phyloP scores from a whole-genome alignment of 352 stramenopile genomes.

The Blastocystis hominis region DNA sequence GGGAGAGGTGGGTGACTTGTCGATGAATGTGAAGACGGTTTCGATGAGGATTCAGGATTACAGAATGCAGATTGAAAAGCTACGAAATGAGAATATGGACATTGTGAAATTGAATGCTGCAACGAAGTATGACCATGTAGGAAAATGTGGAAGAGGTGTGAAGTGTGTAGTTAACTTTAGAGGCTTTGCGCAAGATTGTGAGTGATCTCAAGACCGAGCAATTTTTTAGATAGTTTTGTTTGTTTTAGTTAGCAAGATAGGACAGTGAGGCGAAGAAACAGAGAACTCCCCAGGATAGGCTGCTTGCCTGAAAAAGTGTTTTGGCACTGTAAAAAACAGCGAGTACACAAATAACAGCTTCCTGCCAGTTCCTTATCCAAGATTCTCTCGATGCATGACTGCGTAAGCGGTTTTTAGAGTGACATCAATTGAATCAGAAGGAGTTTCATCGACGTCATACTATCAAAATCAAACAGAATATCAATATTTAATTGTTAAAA shows the following conservation, averaged over 20 bases:
- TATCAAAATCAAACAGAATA: not conserved
- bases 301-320: no score
- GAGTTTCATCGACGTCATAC: constrained; percentile 43
- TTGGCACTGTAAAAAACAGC: no score
- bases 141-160: not conserved
- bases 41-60: not conserved
- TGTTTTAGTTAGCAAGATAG: not conserved
- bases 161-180: not conserved
- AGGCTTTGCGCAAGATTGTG: not conserved
- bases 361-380: no score
- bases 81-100: not conserved
- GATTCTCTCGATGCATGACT: no score
- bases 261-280: not conserved
- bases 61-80: not conserved
- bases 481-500: not conserved
- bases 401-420: not conserved
- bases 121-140: not conserved
- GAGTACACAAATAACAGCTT: not conserved
- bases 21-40: not conserved
- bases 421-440: constrained; percentile 15
- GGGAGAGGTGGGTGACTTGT: not conserved
- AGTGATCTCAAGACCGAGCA: not conserved
- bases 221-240: not conserved
- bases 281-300: no score
- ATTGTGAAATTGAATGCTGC: not conserved